phyloP scores from a whole-genome alignment of 2,329 filamentous ascomycete species.

The Colletotrichum tamarilloi region DNA sequence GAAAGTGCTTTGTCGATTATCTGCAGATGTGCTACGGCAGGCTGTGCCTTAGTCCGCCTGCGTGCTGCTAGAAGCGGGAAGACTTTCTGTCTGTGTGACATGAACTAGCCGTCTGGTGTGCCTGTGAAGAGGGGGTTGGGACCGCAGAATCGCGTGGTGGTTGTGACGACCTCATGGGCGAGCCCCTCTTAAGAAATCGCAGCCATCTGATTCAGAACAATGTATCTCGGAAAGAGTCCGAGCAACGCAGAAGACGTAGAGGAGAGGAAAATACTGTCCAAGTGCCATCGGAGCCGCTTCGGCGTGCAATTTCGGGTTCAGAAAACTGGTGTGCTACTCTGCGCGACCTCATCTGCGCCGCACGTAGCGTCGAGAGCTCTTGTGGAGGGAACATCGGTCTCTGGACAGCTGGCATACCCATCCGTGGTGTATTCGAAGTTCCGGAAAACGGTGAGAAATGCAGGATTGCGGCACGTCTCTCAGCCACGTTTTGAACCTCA shows the following conservation, averaged over 20 bases:
- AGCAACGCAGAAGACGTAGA: neutral
- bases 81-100: neutral
- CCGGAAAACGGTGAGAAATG: neutral
- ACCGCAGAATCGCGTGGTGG: neutral
- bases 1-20: neutral
- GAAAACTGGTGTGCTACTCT: neutral
- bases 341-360: neutral
- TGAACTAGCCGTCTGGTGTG: neutral
- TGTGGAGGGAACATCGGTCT: neutral
- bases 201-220: neutral
- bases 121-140: neutral
- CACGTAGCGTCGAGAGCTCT: neutral
- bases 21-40: neutral
- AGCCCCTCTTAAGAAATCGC: constrained; percentile 1
- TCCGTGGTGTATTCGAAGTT: neutral
- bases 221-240: neutral
- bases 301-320: neutral
- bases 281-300: neutral
- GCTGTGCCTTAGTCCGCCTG: neutral
- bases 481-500: neutral
- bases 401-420: neutral
- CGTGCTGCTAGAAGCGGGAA: neutral
- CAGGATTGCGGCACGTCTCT: neutral
- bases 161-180: neutral
- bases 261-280: neutral